Evolutionary conservation across 352 stramenopile species (phyloP), one percentile per base, ranked within the genome.

Genomic region (Phytophthora litchii): DNA sequence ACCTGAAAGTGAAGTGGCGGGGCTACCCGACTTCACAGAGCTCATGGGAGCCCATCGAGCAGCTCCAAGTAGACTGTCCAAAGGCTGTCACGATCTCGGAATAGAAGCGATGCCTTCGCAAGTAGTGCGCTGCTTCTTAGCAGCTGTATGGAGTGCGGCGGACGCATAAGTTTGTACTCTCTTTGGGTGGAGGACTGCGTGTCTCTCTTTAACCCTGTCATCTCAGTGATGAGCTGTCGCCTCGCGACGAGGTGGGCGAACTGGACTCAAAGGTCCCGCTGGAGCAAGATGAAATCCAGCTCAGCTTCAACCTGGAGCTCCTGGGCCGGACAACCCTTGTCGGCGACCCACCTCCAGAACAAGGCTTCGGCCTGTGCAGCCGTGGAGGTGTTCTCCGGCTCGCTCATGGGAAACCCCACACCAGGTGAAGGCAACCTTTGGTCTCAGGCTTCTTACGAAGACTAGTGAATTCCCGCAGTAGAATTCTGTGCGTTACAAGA

Each of bases 61-160:
- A 21, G 13, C 47, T 54, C 20, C 20, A 17, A 35, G 7, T 29
- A 21, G 34, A 54, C 47, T 54, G 46, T 32, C 34, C 34, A 34
- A 54, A 54, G 20, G 46, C 10, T 31, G 35, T 37, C 19, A 20
- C 12, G 11, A 20, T 46, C 35, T 54, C 35, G 34, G 13, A 54
- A 14, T 10, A 31, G 44, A 51, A 31, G n/a, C 25, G 29, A 1
- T 9, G n/a, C 17, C 13, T 14, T 17, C 37, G 37, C 27, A 27
- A 44, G 37, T 27, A 6, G 9, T n/a, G 3, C 16, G 12, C 17
- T 13, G 37, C 17, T 25, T 44, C 17, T 42, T 42, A 23, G 14
- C 16, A 29, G 19, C 37, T 5, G 17, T 4, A 1, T 27, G 3
- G 9, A 7, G 17, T 27, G n/a, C 17, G 37, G 17, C 37, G 3